phyloP scores from a whole-genome alignment of 2,329 filamentous ascomycete genomes.

The Colletotrichum cordylinicola region DNA sequence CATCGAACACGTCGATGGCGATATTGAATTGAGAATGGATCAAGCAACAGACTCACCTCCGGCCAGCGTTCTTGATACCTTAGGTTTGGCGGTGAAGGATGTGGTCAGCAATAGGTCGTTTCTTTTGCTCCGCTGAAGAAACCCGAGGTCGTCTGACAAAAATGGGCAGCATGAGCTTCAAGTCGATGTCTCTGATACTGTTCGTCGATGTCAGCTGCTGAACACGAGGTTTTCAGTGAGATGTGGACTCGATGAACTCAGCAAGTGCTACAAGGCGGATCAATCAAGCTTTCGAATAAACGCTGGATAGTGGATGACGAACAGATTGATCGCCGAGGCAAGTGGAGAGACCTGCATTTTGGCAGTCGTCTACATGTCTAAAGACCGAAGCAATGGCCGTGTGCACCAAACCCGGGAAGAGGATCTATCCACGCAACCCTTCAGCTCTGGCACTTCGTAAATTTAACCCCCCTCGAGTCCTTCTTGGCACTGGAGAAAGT shows the following conservation, averaged over 20 bases:
- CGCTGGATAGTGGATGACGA: no score
- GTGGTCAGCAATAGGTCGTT: rapidly evolving
- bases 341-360: no score
- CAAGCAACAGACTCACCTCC: not conserved
- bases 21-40: not conserved
- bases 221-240: not conserved
- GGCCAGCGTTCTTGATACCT: not conserved
- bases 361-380: no score
- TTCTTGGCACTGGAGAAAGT: rapidly evolving
- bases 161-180: not conserved
- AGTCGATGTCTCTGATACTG: not conserved
- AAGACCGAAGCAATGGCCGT: no score
- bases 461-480: not conserved
- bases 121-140: rapidly evolving
- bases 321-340: no score
- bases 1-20: not conserved
- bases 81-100: not conserved
- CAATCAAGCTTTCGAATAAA: not conserved
- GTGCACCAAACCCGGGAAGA: no score
- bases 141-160: not conserved
- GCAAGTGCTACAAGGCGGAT: not conserved
- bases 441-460: not conserved
- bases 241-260: not conserved
- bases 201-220: not conserved
- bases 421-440: not conserved